Base-by-base conservation (phyloP, 495 filamentous ascomycete species). In the Penicillium egyptiacum region DNA sequence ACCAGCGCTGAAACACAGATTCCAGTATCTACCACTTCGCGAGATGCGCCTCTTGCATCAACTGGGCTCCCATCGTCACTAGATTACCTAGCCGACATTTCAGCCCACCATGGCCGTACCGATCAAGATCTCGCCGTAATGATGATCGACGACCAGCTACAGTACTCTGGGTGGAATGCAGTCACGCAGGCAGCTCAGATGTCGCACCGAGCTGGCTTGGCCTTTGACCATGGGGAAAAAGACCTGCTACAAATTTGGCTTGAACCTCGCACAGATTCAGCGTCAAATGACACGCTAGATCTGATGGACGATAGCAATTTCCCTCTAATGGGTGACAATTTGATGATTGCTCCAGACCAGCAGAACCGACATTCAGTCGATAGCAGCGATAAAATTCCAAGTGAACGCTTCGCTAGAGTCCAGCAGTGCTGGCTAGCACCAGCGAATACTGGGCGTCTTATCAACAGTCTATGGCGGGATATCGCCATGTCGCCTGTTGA, bases 341-440 rank as follows among this genome's bases (percentile, higher is more conserved):
- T 59, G 31, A 58, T 61, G 9, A 31, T 68, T 23, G 53, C 68
- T 9, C 54, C 67, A 23, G 65, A 64, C 48, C 60, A 59, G 26
- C 66, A 70, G 28, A 46, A 44, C 54, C 64, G 66, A 26, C 61
- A 69, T 35, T 65, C 63, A 5, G 43, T 58, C 4, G 71, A 74
- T 17, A 72, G 66, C 69, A 61, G 63, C 43, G 56, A 66, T 16
- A 63, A 72, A 55, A 80, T 80, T 42, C 71, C 75, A 1, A 75
- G 67, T 55, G 79, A 82, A 57, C 64, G 79, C 2, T 82, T 82
- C 48, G 61, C 70, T 20, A 73, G 71, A 54, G 77, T 82, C 9
- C 77, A 82, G 57, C 72, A 74, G 40, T 79, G 70, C 58, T 82
- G 79, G 79, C 59, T 77, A 9, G 75, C 76, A 31, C 71, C 75